A percentile compares a stretch with the other conserved stretches of the same genome.
Evolutionary conservation across 2,329 filamentous ascomycete species (phyloP).

Genomic region (Fusarium siculi): DNA sequence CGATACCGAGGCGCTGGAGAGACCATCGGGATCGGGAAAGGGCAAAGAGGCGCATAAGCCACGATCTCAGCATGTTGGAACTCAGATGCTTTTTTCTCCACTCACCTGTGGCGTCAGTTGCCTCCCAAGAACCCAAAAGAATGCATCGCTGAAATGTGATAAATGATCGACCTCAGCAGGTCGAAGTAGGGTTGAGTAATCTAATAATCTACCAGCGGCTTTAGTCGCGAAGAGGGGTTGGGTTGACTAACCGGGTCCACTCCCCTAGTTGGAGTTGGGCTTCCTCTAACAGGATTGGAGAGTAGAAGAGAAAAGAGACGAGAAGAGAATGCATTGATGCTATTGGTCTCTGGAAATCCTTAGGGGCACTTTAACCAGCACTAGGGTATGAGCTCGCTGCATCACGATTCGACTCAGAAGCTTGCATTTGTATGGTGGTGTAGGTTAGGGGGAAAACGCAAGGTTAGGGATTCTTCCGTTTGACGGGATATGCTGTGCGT

Average conservation of each 20-base stretch:
- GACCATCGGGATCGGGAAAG: conserved; percentile 29
- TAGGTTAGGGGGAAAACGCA: not conserved
- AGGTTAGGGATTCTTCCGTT: conserved; percentile 3
- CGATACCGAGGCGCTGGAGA: conserved; percentile 20
- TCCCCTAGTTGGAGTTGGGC: conserved; percentile 22
- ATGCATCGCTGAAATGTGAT: conserved; percentile 26
- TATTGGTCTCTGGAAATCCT: conserved; percentile 17
- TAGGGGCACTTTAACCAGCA: conserved; percentile 9
- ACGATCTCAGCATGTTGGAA: conserved; percentile 29
- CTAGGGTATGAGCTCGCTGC: conserved; percentile 7
- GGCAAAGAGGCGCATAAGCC: conserved; percentile 21
- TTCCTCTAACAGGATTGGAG: conserved; percentile 12
- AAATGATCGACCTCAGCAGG: conserved; percentile 27
- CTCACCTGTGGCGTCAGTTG: conserved; percentile 9
- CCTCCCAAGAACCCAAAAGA: conserved; percentile 1
- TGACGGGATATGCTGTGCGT: conserved; percentile 21
- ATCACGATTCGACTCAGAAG: conserved; percentile 11
- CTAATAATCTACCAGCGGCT: conserved; percentile 14
- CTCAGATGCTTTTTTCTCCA: not conserved
- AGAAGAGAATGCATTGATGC: conserved; percentile 10
- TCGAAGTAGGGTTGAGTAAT: conserved; percentile 15
- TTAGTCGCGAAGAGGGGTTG: conserved; percentile 16
- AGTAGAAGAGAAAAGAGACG: conserved; percentile 29
- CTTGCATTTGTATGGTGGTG: conserved; percentile 5
- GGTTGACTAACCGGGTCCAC: conserved; percentile 3